Evolutionary conservation across 805 yeast genomes (phyloP).

Genomic region (Metschnikowia orientalis): DNA sequence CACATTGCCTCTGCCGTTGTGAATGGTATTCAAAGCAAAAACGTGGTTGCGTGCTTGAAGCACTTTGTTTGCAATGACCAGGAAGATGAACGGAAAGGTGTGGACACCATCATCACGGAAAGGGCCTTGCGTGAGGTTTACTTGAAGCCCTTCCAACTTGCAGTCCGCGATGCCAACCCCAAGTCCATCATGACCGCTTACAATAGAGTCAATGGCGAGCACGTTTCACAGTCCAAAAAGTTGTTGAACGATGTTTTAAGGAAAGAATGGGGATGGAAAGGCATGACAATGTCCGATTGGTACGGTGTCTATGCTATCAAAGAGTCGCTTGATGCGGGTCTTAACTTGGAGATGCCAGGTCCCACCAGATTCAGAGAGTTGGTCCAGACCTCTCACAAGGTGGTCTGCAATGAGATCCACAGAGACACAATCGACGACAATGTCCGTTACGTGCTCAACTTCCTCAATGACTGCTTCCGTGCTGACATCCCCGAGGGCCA

Average conservation of each 20-base stretch:
- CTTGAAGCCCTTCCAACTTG: constrained; percentile 59
- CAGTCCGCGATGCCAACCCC: constrained; percentile 50
- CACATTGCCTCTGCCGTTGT: constrained; percentile 47
- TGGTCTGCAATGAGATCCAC: constrained; percentile 39
- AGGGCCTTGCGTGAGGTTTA: constrained; percentile 65
- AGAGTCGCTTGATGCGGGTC: constrained; percentile 48
- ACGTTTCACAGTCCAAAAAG: constrained; percentile 44
- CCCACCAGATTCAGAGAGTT: constrained; percentile 45
- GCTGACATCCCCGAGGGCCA: constrained; percentile 39
- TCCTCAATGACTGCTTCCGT: constrained; percentile 41
- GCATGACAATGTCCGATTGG: constrained; percentile 63
- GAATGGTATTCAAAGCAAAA: constrained; percentile 50
- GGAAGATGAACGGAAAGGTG: constrained; percentile 50
- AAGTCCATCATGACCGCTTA: constrained; percentile 58
- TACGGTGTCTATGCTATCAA: constrained; percentile 49
- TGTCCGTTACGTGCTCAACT: constrained; percentile 43
- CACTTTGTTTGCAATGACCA: constrained; percentile 62
- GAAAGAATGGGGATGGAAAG: constrained; percentile 55
- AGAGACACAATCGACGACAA: constrained; percentile 42
- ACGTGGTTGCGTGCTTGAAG: constrained; percentile 54
- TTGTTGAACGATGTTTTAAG: constrained; percentile 46
- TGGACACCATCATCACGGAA: constrained; percentile 48
- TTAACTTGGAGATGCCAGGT: constrained; percentile 69
- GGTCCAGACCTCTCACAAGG: constrained; percentile 38
- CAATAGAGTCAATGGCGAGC: constrained; percentile 59